A percentile compares a stretch with the other conserved stretches of the same genome.
Evolutionary conservation across 164 flowering plant species (phyloP).

Genomic region (Nelumbo lutea): DNA sequence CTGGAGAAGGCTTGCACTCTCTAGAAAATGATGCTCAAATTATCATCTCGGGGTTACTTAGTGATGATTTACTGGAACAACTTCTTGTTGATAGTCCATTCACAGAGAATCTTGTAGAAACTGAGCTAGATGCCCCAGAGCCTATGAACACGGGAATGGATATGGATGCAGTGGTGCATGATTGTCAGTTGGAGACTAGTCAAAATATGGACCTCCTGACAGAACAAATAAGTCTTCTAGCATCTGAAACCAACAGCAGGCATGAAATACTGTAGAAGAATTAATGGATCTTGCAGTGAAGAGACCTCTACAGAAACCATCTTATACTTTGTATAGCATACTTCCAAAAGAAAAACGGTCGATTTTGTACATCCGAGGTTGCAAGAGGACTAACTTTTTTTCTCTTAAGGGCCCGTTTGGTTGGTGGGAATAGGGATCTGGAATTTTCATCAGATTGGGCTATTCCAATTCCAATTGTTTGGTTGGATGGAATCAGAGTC

Average conservation of each 20-base stretch:
- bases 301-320: no score
- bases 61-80: slow-evolving; percentile 38
- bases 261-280: slow-evolving; percentile 1
- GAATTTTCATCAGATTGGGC: no score
- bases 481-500: no score
- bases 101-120: slow-evolving; percentile 17
- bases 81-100: slow-evolving; percentile 37
- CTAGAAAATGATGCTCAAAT: slow-evolving; percentile 30
- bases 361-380: no score
- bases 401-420: neutral
- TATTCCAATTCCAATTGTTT: no score
- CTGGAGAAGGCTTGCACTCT: slow-evolving; percentile 35
- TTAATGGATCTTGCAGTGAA: no score
- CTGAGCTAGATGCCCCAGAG: slow-evolving; percentile 13
- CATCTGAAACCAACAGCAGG: slow-evolving; percentile 18
- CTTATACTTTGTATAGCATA: no score
- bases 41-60: slow-evolving; percentile 37
- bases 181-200: slow-evolving; percentile 12
- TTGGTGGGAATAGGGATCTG: no score
- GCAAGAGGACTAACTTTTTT: no score
- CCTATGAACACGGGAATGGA: slow-evolving; percentile 17
- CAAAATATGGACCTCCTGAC: slow-evolving; percentile 29
- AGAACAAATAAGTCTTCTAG: slow-evolving; percentile 31
- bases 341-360: no score
- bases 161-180: slow-evolving; percentile 13